Conservation (phyloP, 129 eudicot genomes). For the Cynara cardunculus region DNA sequence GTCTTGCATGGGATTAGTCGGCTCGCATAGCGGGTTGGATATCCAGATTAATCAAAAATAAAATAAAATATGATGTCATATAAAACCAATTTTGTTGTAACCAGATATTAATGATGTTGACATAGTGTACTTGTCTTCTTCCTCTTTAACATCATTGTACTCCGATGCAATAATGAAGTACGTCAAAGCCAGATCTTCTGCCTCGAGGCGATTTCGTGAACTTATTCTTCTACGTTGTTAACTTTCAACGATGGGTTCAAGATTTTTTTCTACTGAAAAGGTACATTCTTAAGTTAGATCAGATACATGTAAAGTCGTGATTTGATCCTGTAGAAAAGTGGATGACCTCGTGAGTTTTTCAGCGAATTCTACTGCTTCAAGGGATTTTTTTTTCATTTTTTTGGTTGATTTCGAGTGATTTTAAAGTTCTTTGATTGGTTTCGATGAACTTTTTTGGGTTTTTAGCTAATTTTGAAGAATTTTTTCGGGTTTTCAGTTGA, state of each 20-base stretch:
- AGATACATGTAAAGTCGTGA: background rate
- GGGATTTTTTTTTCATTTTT: background rate
- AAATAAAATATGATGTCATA: background rate
- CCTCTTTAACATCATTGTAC: conserved; percentile 5
- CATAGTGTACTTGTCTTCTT: conserved; percentile 3
- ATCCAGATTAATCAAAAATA: too few relatives aligned
- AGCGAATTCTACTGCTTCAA: background rate
- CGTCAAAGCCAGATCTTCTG: background rate
- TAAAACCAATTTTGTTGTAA: background rate
- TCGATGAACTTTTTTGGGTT: background rate
- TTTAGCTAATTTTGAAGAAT: background rate
- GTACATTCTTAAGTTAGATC: background rate
- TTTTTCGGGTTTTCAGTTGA: background rate
- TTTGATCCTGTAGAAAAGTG: background rate
- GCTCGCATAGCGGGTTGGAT: too few relatives aligned
- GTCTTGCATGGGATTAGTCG: too few relatives aligned
- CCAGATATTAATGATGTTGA: background rate
- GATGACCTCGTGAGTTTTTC: background rate
- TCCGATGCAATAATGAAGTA: background rate
- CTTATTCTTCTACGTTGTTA: background rate
- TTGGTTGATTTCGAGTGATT: background rate
- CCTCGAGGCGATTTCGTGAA: background rate
- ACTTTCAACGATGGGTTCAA: background rate
- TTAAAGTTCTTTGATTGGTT: background rate
- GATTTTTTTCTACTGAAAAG: background rate